Evolutionary conservation across 2,329 filamentous ascomycete species (phyloP).

Genomic region (Capronia coronata): DNA sequence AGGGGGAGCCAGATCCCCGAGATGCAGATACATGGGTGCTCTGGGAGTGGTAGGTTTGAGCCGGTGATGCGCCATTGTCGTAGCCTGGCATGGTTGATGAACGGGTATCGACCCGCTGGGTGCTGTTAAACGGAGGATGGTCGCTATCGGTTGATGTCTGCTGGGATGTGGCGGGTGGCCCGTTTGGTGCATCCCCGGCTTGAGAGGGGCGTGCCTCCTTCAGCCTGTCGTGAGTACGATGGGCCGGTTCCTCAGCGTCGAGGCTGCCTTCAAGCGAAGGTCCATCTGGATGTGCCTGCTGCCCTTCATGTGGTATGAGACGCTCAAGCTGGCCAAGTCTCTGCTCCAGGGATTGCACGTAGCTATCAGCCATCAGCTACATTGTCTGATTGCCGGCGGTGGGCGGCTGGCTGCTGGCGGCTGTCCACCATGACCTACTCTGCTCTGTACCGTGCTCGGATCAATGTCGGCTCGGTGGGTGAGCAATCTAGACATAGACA

Average conservation of each 20-base stretch:
- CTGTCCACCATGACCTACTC: neutral
- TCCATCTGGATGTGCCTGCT: no score
- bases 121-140: neutral
- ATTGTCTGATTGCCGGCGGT: neutral
- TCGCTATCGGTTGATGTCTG: neutral
- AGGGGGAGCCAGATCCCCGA: constrained; percentile 1
- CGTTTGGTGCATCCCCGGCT: no score
- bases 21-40: constrained; percentile 2
- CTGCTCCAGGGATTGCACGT: constrained; percentile 6
- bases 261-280: no score
- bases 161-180: no score
- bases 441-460: constrained; percentile 5
- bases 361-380: neutral
- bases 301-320: neutral
- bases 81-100: neutral
- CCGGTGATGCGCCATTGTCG: neutral
- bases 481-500: neutral
- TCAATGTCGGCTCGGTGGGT: constrained; percentile 4
- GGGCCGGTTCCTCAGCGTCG: no score
- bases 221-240: neutral
- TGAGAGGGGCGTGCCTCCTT: no score
- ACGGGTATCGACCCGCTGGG: neutral
- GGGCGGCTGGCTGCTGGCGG: no score
- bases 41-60: constrained; percentile 4
- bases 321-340: constrained; percentile 5